phyloP scores from a whole-genome alignment of 2,329 filamentous ascomycete genomes.

The Fusarium algeriense region DNA sequence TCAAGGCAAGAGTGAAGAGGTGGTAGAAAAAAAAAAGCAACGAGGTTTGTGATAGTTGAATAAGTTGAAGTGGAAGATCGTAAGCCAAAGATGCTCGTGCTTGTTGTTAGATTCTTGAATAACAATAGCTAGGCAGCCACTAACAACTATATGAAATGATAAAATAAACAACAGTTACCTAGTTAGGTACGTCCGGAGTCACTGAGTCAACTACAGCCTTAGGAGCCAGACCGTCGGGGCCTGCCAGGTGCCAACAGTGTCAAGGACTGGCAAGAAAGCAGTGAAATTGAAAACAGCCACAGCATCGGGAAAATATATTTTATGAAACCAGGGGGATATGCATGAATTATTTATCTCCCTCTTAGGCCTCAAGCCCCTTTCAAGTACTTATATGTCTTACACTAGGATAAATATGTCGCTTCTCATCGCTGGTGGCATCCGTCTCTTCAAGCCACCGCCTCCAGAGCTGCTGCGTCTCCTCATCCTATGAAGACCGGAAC shows the following conservation, averaged over 20 bases:
- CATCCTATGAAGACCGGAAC: conserved; percentile 50
- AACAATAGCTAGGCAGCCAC: conserved; percentile 5
- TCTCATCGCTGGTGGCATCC: conserved; percentile 26
- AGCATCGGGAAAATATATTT: background rate
- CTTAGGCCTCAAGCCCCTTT: conserved; percentile 1
- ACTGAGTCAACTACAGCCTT: background rate
- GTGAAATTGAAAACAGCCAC: background rate
- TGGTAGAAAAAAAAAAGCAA: background rate
- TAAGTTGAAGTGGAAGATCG: background rate
- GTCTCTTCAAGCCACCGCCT: conserved; percentile 33
- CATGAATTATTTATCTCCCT: conserved; percentile 5
- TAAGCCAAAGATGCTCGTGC: background rate
- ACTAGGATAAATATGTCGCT: conserved; percentile 35
- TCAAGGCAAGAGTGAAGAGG: background rate
- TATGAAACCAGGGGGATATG: conserved; percentile 4
- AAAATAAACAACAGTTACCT: background rate
- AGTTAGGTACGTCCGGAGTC: background rate
- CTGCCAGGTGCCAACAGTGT: conserved; percentile 15
- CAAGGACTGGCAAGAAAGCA: conserved; percentile 1
- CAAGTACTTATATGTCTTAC: conserved; percentile 13
- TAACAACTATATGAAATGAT: background rate
- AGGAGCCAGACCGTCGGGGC: background rate
- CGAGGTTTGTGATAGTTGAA: background rate
- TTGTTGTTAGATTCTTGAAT: background rate
- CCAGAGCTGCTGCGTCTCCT: conserved; percentile 45